Percentiles rank a stretch among this genome's conserved stretches.
These are phyloP conservation scores for Xylaria longipes DNA, from an alignment of 495 filamentous ascomycete species.

Conservation along the genomic window DNA sequence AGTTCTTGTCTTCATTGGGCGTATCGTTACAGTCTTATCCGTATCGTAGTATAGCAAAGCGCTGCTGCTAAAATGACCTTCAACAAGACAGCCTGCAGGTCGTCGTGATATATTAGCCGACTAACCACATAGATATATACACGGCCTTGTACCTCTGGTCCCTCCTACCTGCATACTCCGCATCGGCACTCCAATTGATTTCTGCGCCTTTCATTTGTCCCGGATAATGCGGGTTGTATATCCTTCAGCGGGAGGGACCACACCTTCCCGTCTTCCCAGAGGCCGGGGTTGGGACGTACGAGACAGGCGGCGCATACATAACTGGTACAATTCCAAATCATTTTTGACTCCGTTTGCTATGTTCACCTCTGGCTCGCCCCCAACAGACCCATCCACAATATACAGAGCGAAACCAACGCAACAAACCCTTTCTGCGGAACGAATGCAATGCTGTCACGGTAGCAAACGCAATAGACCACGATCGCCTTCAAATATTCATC, in stretches of 20 bases:
- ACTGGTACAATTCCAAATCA: constrained; percentile 13
- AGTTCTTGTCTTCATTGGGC: too few relatives aligned
- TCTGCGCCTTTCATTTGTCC: background rate
- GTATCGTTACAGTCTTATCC: background rate
- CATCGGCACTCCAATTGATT: constrained; percentile 5
- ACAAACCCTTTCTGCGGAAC: background rate
- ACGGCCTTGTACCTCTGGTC: background rate
- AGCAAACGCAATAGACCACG: background rate
- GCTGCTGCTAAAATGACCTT: background rate
- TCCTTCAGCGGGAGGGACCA: background rate
- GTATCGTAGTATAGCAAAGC: background rate
- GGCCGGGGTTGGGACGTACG: background rate
- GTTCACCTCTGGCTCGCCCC: background rate
- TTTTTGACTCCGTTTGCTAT: background rate
- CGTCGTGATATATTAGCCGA: background rate
- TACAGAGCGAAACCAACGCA: background rate
- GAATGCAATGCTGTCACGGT: background rate
- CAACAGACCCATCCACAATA: background rate
- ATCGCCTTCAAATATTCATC: background rate
- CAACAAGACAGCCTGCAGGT: background rate
- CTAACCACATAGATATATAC: background rate
- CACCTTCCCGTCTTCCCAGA: background rate
- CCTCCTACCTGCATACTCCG: background rate
- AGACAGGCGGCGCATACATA: background rate
- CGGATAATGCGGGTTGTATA: background rate